Base-by-base conservation (phyloP, 768 basidiomycete genomes). In the Leccinum pellstonianum region DNA sequence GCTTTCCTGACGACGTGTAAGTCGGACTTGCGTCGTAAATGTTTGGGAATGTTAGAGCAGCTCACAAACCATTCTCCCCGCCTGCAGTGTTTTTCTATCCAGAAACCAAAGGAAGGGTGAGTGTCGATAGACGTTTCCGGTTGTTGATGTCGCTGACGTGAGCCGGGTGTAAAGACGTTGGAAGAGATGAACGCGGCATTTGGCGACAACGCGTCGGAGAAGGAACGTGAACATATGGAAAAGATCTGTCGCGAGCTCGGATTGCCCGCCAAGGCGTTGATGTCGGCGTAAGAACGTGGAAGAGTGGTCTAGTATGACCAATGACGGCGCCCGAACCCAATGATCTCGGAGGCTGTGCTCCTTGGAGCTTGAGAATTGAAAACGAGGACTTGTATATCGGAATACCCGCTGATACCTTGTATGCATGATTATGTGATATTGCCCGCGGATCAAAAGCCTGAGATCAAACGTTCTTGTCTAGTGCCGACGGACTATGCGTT, bases 181-280 rank as follows among this genome's bases (percentile, higher is more conserved):
- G 72, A 73, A 56, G 72, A 75, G 41, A 75, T 73, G 73, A 67
- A 73, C 31, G 66, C 64, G 3, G 68, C 67, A 15, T 73, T 73
- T 61, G 73, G 72, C 8, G 73, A 73, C 17, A 63, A 65, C 12
- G 57, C 68, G 50, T 61, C 70, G 10, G 71, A 70, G 1, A 61
- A 63, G 52, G 70, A 70, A 54, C 68, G 61, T 5, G 59, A 70
- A 17, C 72, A 57, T 15, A 68, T 72, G 73, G 62, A 59, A 23
- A 46, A n/a, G 25, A 72, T 73, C 41, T 70, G 66, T 53, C 65
- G 62, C 15, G 61, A 72, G 19, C 64, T 75, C 27, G 72, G 72
- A 7, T 60, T 73, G 29, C 73, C 73, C 14, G 19, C 41, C 14
- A 64, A 58, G 19, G 72, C 70, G 5, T n/a, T 75, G 21, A 14